Evolutionary conservation across 2,329 filamentous ascomycete genomes (phyloP).

Genomic region (Microsporum ferrugineum): DNA sequence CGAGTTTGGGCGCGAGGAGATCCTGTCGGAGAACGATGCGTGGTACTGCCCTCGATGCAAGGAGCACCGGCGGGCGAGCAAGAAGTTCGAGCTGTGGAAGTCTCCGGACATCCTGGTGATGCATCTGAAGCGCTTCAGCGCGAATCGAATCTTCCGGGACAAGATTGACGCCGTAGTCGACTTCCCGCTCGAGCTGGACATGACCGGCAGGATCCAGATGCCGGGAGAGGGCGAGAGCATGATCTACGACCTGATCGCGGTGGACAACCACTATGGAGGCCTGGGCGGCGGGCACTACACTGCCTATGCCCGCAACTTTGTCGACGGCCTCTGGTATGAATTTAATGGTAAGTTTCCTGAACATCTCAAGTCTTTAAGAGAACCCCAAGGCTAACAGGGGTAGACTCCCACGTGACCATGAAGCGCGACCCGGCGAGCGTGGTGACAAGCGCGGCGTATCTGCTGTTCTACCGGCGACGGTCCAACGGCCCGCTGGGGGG

Average conservation of each 20-base stretch:
- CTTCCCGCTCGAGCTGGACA: conserved; percentile 78
- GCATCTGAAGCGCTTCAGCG: conserved; percentile 91
- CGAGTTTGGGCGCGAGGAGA: conserved; percentile 88
- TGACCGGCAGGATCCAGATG: conserved; percentile 66
- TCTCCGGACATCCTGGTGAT: conserved; percentile 89
- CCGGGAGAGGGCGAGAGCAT: conserved; percentile 70
- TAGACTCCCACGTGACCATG: conserved; percentile 63
- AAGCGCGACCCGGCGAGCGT: conserved; percentile 50
- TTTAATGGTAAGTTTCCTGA: conserved; percentile 65
- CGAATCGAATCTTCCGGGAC: conserved; percentile 66
- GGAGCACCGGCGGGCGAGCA: conserved; percentile 79
- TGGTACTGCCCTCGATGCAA: conserved; percentile 98
- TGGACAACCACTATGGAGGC: conserved; percentile 91
- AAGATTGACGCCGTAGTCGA: conserved; percentile 87
- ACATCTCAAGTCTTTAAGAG: not conserved
- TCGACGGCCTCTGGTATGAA: conserved; percentile 83
- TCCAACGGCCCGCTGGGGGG: conserved; percentile 69
- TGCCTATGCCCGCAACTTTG: conserved; percentile 84
- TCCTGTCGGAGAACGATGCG: conserved; percentile 86
- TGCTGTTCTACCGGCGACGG: conserved; percentile 89
- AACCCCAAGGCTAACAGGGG: not conserved
- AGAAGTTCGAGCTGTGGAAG: conserved; percentile 96
- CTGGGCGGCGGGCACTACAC: conserved; percentile 95
- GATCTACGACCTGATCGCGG: conserved; percentile 84
- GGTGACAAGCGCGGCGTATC: conserved; percentile 69